Base-by-base conservation (phyloP, 805 yeast species). In the Candida xyloterini region DNA sequence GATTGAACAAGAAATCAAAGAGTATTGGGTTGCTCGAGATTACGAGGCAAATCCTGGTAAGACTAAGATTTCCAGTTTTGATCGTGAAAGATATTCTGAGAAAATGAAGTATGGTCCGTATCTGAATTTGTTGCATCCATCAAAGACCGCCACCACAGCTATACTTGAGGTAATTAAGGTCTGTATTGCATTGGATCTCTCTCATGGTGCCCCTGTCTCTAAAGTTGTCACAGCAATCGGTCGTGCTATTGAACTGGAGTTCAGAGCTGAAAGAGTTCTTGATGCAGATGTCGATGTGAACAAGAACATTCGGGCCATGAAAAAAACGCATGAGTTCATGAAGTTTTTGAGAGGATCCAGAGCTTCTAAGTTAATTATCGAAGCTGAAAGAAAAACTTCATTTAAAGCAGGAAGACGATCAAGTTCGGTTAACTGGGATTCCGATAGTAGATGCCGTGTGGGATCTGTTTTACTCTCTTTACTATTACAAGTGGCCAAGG, bases 121-220 rank as follows among this genome's bases (percentile, higher is more conserved):
- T 57, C 62, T 91, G 44, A 65, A 73, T 6, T 62, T 86, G n/a
- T 74, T 90, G 8, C 73, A 79, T 15, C 81, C 95, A 0, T 87
- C 85, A 44, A 86, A 87, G 55, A 71, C 90, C 71, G 79, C 89
- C 13, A 90, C 87, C 2, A 79, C 89, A 37, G 79, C 96, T 0
- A 84, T 91, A 52, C 65, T 91, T 53, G 98, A 91, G 62, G 56
- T 89, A 25, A 64, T 91, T 52, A 83, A 84, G 47, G 63, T 84
- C 38, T 78, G 82, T 46, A 76, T 89, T 3, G 78, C 90, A 2
- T 82, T 86, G 27, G 95, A 89, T 27, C 73, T 80, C 22, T 69
- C 73, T 10, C 88, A 84, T 47, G 96, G 95, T 28, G 80, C 88
- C 77, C 73, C 90, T 51, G 81, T 91, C 0, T 86, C 95, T 0